These are phyloP conservation scores for Ustilago lituana DNA, from an alignment of 1,284 basidiomycete genomes.

Conservation along the genomic window DNA sequence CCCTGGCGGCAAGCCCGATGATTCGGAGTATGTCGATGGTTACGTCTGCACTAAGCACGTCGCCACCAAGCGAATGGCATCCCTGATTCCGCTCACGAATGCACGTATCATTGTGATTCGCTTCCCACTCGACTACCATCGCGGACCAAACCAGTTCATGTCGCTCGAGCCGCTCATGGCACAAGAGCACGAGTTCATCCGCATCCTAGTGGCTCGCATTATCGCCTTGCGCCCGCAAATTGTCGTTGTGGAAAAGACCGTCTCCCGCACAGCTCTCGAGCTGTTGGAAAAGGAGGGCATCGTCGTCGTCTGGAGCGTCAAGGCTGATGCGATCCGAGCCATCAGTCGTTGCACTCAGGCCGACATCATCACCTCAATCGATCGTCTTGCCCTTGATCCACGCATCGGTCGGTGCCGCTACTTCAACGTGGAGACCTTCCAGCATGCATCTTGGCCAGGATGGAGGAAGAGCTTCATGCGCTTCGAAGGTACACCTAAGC, in stretches of 20 bases:
- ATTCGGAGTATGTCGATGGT: slow-evolving; percentile 96
- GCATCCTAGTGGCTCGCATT: slow-evolving; percentile 87
- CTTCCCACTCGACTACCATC: slow-evolving; percentile 93
- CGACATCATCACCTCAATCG: slow-evolving; percentile 93
- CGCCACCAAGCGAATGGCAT: slow-evolving; percentile 81
- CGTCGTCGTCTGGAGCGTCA: slow-evolving; percentile 88
- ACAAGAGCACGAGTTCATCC: slow-evolving; percentile 93
- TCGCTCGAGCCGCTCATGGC: slow-evolving; percentile 90
- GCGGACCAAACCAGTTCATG: slow-evolving; percentile 88
- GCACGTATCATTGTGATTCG: slow-evolving; percentile 95
- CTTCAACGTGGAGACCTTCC: slow-evolving; percentile 91
- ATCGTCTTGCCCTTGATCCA: slow-evolving; percentile 89
- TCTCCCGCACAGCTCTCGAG: slow-evolving; percentile 90
- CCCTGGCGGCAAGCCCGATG: slow-evolving; percentile 87
- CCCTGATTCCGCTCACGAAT: slow-evolving; percentile 72
- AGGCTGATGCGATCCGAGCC: slow-evolving; percentile 84
- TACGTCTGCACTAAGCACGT: slow-evolving; percentile 98
- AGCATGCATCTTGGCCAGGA: slow-evolving; percentile 89
- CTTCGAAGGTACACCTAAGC: slow-evolving; percentile 84
- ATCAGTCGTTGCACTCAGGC: slow-evolving; percentile 93
- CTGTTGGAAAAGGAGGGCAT: slow-evolving; percentile 87
- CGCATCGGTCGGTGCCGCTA: slow-evolving; percentile 87
- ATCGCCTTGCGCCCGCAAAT: slow-evolving; percentile 90
- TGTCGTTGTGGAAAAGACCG: slow-evolving; percentile 89
- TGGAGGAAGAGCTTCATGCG: slow-evolving; percentile 94